phyloP scores from a whole-genome alignment of 2,329 filamentous ascomycete species.

The Botrytis pseudocinerea region DNA sequence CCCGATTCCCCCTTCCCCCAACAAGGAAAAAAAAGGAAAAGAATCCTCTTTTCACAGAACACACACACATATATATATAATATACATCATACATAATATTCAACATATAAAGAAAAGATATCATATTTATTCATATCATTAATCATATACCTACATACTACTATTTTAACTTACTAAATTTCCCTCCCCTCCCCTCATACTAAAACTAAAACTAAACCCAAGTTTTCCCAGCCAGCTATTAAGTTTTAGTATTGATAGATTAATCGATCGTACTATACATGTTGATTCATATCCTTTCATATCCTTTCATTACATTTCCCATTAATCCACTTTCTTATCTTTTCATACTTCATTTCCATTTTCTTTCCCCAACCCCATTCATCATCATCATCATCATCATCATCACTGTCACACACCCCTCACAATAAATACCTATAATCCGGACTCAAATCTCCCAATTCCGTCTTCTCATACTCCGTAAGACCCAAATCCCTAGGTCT shows the following conservation, averaged over 20 bases:
- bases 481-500: conserved; percentile 48
- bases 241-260: neutral
- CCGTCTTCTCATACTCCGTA: conserved; percentile 60
- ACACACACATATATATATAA: neutral
- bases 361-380: neutral
- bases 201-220: neutral
- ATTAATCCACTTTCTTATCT: neutral
- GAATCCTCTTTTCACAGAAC: no score
- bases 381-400: neutral
- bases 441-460: conserved; percentile 45
- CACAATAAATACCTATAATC: conserved; percentile 41
- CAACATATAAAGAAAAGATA: no score
- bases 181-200: neutral
- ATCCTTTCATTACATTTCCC: neutral
- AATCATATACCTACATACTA: neutral
- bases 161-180: neutral
- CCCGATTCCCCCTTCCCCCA: no score
- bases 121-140: neutral
- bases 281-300: neutral
- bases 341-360: neutral
- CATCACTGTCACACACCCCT: neutral
- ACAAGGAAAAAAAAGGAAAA: no score
- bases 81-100: no score
- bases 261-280: neutral
- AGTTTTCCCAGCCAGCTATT: neutral